A percentile compares a stretch with the other conserved stretches of the same genome.
phyloP scores from a whole-genome alignment of 164 flowering plant genomes.

The Kalanchoe fedtschenkoi region DNA sequence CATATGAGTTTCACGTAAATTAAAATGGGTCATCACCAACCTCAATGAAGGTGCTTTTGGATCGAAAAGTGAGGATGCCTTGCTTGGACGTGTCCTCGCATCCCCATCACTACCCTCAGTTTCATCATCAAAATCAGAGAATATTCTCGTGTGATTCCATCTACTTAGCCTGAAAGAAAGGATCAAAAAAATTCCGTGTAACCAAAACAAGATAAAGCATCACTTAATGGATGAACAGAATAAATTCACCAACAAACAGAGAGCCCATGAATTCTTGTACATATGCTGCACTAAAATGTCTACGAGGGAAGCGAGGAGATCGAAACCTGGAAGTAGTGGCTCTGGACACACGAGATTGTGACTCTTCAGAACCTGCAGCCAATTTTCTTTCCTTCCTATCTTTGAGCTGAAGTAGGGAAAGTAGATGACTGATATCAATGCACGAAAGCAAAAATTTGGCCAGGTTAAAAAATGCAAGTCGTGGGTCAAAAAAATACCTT shows the following conservation, averaged over 20 bases:
- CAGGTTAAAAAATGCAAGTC: not conserved
- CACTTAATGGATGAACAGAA: not conserved
- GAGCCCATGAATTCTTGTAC: not conserved
- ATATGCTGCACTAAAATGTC: not conserved
- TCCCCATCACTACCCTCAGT: slow-evolving; percentile 39
- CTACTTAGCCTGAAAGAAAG: slow-evolving; percentile 53
- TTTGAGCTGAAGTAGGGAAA: slow-evolving; percentile 43
- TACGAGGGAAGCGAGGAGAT: not conserved
- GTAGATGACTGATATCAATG: not conserved
- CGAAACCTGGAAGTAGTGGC: slow-evolving; percentile 81
- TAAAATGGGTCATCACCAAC: slow-evolving; percentile 22
- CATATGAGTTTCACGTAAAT: not conserved
- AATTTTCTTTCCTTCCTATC: slow-evolving; percentile 63
- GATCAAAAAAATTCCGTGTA: not conserved
- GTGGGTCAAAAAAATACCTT: slow-evolving; percentile 50
- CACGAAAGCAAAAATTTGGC: not conserved
- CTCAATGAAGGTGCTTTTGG: slow-evolving; percentile 44
- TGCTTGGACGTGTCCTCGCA: slow-evolving; percentile 28
- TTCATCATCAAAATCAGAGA: slow-evolving; percentile 74
- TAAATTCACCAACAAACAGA: not conserved
- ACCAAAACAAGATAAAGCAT: not conserved
- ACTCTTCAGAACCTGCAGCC: slow-evolving; percentile 39
- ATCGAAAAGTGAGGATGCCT: slow-evolving; percentile 24
- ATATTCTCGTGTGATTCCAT: slow-evolving; percentile 94
- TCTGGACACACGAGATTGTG: slow-evolving; percentile 51